A percentile compares a stretch with the other conserved stretches of the same genome.
Conservation (phyloP, 2,329 filamentous ascomycete species). For the Microdochium nivale region DNA sequence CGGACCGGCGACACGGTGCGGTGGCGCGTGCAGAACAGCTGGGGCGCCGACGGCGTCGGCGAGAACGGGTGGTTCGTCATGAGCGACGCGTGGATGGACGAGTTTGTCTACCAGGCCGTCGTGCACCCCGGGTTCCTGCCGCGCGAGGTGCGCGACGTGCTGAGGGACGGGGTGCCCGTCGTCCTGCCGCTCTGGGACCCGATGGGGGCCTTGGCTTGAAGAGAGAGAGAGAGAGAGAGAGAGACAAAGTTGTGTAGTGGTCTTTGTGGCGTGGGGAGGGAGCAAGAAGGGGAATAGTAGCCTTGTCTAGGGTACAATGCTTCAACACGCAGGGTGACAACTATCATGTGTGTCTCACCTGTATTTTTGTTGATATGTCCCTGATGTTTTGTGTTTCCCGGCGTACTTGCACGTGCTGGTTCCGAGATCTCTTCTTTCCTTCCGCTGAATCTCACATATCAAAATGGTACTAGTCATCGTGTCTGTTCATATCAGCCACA, state of each 20-base stretch:
- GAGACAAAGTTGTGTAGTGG: neutral
- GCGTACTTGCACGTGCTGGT: no score
- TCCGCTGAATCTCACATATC: no score
- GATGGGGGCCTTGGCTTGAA: constrained; percentile 63
- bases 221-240: neutral
- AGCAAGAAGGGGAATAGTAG: no score
- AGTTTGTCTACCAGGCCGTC: constrained; percentile 81
- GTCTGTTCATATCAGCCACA: no score
- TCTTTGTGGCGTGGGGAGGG: no score
- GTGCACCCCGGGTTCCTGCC: constrained; percentile 63
- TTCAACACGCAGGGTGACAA: no score
- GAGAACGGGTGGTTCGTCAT: constrained; percentile 84
- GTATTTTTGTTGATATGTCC: no score
- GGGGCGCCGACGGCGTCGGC: constrained; percentile 57
- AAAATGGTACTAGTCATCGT: no score
- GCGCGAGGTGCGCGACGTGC: constrained; percentile 59
- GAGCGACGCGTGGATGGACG: constrained; percentile 71
- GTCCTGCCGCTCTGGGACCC: constrained; percentile 73
- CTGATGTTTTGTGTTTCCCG: no score
- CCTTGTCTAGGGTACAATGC: no score
- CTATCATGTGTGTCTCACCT: no score
- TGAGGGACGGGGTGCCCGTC: constrained; percentile 61
- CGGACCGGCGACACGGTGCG: constrained; percentile 54
- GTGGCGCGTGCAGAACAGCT: constrained; percentile 85
- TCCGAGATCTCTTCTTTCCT: no score